phyloP scores from a whole-genome alignment of 805 yeast genomes.

The Wickerhamiella sergipiensis region DNA sequence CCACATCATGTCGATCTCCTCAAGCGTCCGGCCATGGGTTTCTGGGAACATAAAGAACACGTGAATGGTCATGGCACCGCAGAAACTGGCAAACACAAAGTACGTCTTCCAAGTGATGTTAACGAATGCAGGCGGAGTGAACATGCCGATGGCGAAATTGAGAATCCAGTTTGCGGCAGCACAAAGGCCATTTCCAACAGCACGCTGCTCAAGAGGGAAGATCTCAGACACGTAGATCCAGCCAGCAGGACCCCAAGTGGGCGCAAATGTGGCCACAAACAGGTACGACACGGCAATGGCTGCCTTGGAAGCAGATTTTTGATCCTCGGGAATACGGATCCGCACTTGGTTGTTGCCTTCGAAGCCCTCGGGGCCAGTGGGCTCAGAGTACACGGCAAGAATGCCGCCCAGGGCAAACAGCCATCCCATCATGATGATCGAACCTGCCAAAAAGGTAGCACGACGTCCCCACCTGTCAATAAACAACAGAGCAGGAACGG shows the following conservation, averaged over 20 bases:
- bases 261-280: constrained; percentile 64
- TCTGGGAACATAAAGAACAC: constrained; percentile 45
- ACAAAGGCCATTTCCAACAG: constrained; percentile 55
- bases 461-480: constrained; percentile 58
- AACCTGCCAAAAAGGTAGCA: constrained; percentile 44
- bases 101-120: constrained; percentile 51
- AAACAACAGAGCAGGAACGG: constrained; percentile 40
- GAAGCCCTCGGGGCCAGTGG: constrained; percentile 12
- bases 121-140: constrained; percentile 40
- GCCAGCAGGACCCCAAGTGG: constrained; percentile 73
- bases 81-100: constrained; percentile 25
- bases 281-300: constrained; percentile 40
- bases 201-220: constrained; percentile 62
- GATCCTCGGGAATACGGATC: constrained; percentile 14
- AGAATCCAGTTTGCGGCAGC: constrained; percentile 72
- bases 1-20: constrained; percentile 54
- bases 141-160: constrained; percentile 57
- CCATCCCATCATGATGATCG: constrained; percentile 47
- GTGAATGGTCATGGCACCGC: constrained; percentile 30
- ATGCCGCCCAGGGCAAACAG: constrained; percentile 47
- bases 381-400: constrained; percentile 23
- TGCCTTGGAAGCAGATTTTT: constrained; percentile 30
- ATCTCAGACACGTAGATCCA: constrained; percentile 55
- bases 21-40: constrained; percentile 54
- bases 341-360: constrained; percentile 15